These are phyloP conservation scores for Colletotrichum tropicicola DNA, from an alignment of 2,329 filamentous ascomycete genomes.

Conservation along the genomic window DNA sequence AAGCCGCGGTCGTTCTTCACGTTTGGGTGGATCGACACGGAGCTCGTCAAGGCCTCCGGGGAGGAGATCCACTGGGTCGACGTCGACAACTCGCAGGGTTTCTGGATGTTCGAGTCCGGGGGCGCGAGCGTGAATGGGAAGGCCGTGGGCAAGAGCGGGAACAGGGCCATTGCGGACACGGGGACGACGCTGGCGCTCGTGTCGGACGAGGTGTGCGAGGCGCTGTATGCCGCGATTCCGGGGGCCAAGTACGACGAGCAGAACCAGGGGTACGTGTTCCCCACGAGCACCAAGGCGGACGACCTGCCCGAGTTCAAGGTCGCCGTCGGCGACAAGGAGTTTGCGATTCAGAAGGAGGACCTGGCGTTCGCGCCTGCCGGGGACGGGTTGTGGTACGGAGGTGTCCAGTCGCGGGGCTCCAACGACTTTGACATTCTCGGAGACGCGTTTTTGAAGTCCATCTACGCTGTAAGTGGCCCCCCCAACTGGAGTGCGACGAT, in stretches of 20 bases:
- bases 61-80: conserved; percentile 70
- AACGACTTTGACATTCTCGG: conserved; percentile 26
- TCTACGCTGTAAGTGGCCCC: conserved; percentile 18
- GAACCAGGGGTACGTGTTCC: conserved; percentile 46
- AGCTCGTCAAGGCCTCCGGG: conserved; percentile 62
- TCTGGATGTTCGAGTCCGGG: conserved; percentile 73
- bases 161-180: conserved; percentile 63
- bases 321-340: conserved; percentile 63
- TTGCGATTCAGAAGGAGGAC: conserved; percentile 23
- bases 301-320: conserved; percentile 58
- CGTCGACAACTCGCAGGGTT: conserved; percentile 69
- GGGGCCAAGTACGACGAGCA: conserved; percentile 33
- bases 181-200: conserved; percentile 71
- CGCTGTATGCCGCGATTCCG: conserved; percentile 36
- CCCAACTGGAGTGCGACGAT: background rate
- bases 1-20: conserved; percentile 71
- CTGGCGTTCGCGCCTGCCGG: conserved; percentile 19
- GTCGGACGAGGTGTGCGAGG: conserved; percentile 32
- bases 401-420: conserved; percentile 24
- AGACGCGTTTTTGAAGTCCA: conserved; percentile 22
- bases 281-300: conserved; percentile 44
- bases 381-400: conserved; percentile 23
- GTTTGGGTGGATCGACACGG: conserved; percentile 74
- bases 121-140: conserved; percentile 63
- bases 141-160: conserved; percentile 44